Base-by-base conservation (phyloP, 441 rosid genomes). In the Rhodomyrtus psidioides region DNA sequence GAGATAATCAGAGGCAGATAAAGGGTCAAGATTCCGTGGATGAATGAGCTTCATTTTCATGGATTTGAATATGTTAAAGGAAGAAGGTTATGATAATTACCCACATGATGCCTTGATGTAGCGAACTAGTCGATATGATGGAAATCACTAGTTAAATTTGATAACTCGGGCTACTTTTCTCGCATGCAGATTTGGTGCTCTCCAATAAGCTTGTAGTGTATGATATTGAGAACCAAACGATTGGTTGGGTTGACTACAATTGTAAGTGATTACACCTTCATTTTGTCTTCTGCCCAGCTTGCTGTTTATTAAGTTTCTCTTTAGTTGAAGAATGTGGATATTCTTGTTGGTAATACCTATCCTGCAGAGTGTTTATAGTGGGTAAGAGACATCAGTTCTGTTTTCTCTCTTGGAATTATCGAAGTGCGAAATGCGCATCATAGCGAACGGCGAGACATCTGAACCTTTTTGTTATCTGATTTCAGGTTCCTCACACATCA, bases 161-260 rank as follows among this genome's bases (percentile, higher is more conserved):
- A 26, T 58, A 27, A 74, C 81, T n/a, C 14, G 4, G 2, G 13
- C 85, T 17, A 62, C 65, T 84, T 26, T 75, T 84, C 51, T 28
- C 21, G n/a, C 14, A 24, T 84, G 89, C 94, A 97, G 88, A 86
- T 83, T 84, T 86, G 85, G 83, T 83, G 39, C 62, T 86, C 58
- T 79, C 85, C 51, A 83, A 86, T 75, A 86, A 86, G 59, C 87
- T 86, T 30, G 87, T 86, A 23, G 54, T 86, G 60, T 86, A 86
- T 54, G 97, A 86, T 76, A 60, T 86, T 12, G 88, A 86, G 88
- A 86, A 95, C 49, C 98, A 93, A 90, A 92, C 88, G 60, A 91
- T 97, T 86, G 99, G 99, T 89, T 97, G 99, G 99, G 94, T 95
- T 17, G 94, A 91, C 16, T 92, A 95, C 91, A 92, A 97, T 89